Evolutionary conservation across 2,329 filamentous ascomycete genomes (phyloP).

Genomic region (Pseudocercospora crystallina): DNA sequence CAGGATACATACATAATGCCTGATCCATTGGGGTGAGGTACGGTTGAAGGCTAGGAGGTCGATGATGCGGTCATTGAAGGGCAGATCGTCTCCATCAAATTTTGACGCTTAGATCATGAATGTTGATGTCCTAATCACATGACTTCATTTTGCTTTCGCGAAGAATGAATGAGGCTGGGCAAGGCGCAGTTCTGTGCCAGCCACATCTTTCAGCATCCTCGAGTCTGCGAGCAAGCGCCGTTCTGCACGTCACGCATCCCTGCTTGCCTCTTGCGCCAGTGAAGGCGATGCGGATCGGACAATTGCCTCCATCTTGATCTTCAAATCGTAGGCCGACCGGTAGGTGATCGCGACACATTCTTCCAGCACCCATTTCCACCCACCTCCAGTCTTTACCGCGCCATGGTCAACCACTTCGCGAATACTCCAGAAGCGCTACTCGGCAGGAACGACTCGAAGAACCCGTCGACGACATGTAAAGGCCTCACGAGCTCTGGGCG

Average conservation of each 20-base stretch:
- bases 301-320: not conserved
- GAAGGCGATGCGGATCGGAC: slow-evolving; percentile 5
- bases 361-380: not conserved
- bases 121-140: not conserved
- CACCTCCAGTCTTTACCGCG: not conserved
- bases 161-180: slow-evolving; percentile 2
- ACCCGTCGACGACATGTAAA: slow-evolving; percentile 80
- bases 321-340: slow-evolving; percentile 1
- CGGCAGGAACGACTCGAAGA: slow-evolving; percentile 77
- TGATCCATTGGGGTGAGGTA: too few species aligned
- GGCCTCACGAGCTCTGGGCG: slow-evolving; percentile 81
- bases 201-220: slow-evolving; percentile 4
- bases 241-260: slow-evolving; percentile 16
- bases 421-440: slow-evolving; percentile 70
- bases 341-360: slow-evolving; percentile 10
- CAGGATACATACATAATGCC: too few species aligned
- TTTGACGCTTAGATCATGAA: too few species aligned
- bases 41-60: too few species aligned
- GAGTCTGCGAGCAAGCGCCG: slow-evolving; percentile 9
- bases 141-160: not conserved
- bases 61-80: too few species aligned
- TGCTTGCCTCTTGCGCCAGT: slow-evolving; percentile 14
- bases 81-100: too few species aligned
- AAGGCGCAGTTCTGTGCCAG: slow-evolving; percentile 4
- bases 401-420: slow-evolving; percentile 17